Evolutionary conservation across 306 rosid species (phyloP), one percentile per base, ranked within the genome.

Genomic region (Erythrophleum fordii): DNA sequence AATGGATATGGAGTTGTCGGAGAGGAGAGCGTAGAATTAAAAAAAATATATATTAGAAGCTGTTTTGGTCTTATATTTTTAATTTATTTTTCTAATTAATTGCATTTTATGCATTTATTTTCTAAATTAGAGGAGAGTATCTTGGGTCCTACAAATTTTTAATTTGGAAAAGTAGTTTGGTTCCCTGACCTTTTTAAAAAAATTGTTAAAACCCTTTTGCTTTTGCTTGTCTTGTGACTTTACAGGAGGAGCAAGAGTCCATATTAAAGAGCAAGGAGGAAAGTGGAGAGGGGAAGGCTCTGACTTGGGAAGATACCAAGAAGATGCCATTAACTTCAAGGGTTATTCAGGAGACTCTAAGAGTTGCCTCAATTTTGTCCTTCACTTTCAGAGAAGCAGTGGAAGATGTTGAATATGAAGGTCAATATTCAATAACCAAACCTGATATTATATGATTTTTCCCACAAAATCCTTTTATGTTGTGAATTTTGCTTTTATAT

Each of bases 361-460:
- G 99, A 85, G 87, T 90, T 42, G 99, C 99, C 31, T 89, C 98
- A 20, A 88, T 95, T 82, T 53, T 95, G 64, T 91, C 99, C 45
- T 95, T 95, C 46, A 95, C 98, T 23, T 95, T 95, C 85, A 84
- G 99, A 84, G 99, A 95, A 87, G 98, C 99, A 9, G 88, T 92
- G 1, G 92, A 95, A 56, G 92, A 95, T 81, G 98, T 95, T 48
- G 93, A 91, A 76, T 95, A 89, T 72, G 87, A 95, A 78, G 99
- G 99, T 91, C 61, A 67, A 72, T 60, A 41, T 17, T 91, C 72
- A 68, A 77, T 59, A 37, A 22, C 48, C 69, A 26, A 60, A 76
- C 79, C 53, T 77, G 13, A 79, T 51, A 17, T 14, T 37, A 6
- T 37, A 25, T 53, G 67, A 60, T 45, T 69, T 62, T 28, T 14